phyloP scores from a whole-genome alignment of 768 basidiomycete genomes.

The Tulasnella sp. region DNA sequence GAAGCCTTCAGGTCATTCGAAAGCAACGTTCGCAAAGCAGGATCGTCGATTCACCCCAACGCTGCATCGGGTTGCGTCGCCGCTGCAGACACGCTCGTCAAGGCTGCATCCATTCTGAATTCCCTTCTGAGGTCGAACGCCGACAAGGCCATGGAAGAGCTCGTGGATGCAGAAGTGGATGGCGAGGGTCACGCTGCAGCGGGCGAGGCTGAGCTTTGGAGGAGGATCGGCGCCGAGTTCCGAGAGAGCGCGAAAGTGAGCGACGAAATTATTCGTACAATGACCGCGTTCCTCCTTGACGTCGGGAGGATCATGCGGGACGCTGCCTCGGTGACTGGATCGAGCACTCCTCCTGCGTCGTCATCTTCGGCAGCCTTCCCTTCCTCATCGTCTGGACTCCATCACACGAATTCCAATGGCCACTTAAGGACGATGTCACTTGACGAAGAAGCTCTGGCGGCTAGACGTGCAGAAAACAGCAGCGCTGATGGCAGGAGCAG shows the following conservation, averaged over 20 bases:
- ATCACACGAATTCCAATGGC: background rate
- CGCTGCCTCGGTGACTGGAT: conserved; percentile 20
- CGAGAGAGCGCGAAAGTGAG: conserved; percentile 58
- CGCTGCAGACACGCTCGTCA: conserved; percentile 51
- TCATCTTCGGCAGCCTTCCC: background rate
- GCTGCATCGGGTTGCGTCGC: conserved; percentile 44
- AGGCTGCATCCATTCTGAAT: conserved; percentile 56
- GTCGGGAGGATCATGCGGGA: conserved; percentile 61
- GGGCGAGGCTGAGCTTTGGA: conserved; percentile 50
- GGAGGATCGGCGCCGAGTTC: conserved; percentile 55
- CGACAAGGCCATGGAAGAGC: conserved; percentile 50
- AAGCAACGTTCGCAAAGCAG: conserved; percentile 45
- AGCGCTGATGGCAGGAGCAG: background rate
- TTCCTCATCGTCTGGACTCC: background rate
- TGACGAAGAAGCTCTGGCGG: conserved; percentile 7
- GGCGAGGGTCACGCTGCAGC: conserved; percentile 31
- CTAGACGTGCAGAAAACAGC: background rate
- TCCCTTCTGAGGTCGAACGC: conserved; percentile 45
- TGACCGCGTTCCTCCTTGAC: conserved; percentile 67
- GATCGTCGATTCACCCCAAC: conserved; percentile 21
- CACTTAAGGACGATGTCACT: conserved; percentile 6
- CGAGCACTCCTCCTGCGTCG: background rate
- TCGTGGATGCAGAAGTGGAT: conserved; percentile 60
- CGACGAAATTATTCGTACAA: conserved; percentile 65
- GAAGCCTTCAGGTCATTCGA: conserved; percentile 65